These are phyloP conservation scores for Heterobasidion parviporum DNA, from an alignment of 1,284 basidiomycete species.

Conservation along the genomic window DNA sequence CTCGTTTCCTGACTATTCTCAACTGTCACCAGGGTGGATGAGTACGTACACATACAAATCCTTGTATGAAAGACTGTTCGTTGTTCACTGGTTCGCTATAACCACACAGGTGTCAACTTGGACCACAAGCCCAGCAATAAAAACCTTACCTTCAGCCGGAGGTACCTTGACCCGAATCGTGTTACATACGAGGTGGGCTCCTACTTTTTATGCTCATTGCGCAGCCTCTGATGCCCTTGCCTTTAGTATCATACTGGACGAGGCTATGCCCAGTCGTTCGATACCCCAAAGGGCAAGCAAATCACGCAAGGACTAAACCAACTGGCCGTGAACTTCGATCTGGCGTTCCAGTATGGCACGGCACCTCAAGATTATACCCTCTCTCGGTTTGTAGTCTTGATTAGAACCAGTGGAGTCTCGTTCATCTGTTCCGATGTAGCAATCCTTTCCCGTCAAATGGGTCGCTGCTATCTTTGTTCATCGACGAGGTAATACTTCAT, in stretches of 20 bases:
- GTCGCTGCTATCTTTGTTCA: conserved; percentile 56
- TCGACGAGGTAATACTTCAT: conserved; percentile 34
- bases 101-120: conserved; percentile 39
- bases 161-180: conserved; percentile 70
- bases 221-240: background rate
- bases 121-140: conserved; percentile 31
- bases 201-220: background rate
- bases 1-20: background rate
- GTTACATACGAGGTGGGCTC: conserved; percentile 55
- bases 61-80: background rate
- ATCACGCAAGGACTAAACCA: conserved; percentile 50
- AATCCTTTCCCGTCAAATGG: conserved; percentile 58
- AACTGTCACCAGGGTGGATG: conserved; percentile 35
- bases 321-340: conserved; percentile 45
- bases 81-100: background rate
- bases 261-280: conserved; percentile 45
- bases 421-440: conserved; percentile 20
- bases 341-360: conserved; percentile 51
- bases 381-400: conserved; percentile 31
- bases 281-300: conserved; percentile 39
- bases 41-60: conserved; percentile 24
- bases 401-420: background rate
- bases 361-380: conserved; percentile 71
- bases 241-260: conserved; percentile 14
- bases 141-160: conserved; percentile 53